Percentiles rank a stretch among this genome's conserved stretches.
These are phyloP conservation scores for Paramecium octaurelia DNA, from an alignment of 73 alveolate species.

Conservation along the genomic window DNA sequence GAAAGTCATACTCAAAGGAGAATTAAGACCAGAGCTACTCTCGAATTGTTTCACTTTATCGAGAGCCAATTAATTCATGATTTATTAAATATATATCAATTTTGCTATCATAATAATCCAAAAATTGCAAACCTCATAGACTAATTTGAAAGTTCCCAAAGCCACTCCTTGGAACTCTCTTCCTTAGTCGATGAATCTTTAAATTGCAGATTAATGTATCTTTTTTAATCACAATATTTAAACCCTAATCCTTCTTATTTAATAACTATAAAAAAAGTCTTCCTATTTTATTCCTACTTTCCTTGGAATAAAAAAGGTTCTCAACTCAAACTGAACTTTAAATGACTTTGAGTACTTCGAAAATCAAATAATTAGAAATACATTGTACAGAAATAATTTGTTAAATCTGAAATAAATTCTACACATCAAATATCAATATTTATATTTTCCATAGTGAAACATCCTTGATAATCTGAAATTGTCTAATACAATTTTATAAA, in stretches of 20 bases:
- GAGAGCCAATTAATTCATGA: slow-evolving; percentile 20
- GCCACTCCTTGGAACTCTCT: neutral
- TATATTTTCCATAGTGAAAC: no score
- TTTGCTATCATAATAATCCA: neutral
- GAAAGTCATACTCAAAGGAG: neutral
- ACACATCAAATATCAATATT: no score
- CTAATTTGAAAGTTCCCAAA: neutral
- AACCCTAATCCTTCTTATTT: neutral
- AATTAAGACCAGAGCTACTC: neutral
- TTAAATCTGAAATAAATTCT: no score
- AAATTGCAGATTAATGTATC: neutral
- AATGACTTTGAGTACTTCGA: no score
- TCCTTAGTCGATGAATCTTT: neutral
- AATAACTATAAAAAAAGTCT: neutral
- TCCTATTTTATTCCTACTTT: neutral
- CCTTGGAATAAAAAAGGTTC: neutral
- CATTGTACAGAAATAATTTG: no score
- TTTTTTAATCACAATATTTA: neutral
- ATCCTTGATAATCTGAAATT: no score
- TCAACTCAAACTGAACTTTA: neutral
- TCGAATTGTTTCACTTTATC: neutral
- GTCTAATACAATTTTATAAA: no score
- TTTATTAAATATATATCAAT: neutral
- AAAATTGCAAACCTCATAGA: neutral
- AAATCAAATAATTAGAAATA: no score